These are phyloP conservation scores for Zhuliangozyma blackwelliae DNA, from an alignment of 1,139 yeast genomes.

Conservation along the genomic window DNA sequence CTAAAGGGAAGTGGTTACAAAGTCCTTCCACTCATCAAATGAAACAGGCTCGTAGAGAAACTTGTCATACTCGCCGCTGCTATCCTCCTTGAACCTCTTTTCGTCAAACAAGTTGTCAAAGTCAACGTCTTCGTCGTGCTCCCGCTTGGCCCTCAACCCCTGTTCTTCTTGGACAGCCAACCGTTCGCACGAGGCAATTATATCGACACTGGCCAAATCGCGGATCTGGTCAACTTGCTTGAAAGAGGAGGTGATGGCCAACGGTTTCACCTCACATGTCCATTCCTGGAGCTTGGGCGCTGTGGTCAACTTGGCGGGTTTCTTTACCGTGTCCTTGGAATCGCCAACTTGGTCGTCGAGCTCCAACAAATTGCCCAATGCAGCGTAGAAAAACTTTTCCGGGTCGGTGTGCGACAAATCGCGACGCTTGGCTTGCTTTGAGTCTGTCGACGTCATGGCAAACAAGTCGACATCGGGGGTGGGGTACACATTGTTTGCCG, in stretches of 20 bases:
- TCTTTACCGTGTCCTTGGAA: constrained; percentile 22
- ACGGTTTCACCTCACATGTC: constrained; percentile 45
- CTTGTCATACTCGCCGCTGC: constrained; percentile 11
- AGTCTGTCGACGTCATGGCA: constrained; percentile 27
- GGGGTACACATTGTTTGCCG: constrained; percentile 10
- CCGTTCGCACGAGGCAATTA: constrained; percentile 24
- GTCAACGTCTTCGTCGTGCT: constrained; percentile 30
- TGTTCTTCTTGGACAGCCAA: constrained; percentile 1
- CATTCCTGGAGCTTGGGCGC: constrained; percentile 34
- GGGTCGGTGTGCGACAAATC: constrained; percentile 47
- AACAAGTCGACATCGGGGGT: constrained; percentile 25
- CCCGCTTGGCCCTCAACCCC: constrained; percentile 16
- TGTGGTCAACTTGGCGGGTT: constrained; percentile 24
- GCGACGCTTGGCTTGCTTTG: constrained; percentile 39
- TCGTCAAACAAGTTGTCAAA: constrained; percentile 35
- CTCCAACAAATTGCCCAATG: constrained; percentile 48
- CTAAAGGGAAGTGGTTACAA: constrained; percentile 1
- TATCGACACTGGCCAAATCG: constrained; percentile 28
- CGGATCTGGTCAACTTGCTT: constrained; percentile 37
- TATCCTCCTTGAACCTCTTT: constrained; percentile 27
- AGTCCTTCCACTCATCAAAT: constrained; percentile 39
- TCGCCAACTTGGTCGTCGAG: constrained; percentile 36
- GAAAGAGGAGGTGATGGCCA: constrained; percentile 44
- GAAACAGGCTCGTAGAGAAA: constrained; percentile 31
- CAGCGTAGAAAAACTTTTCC: constrained; percentile 46